Evolutionary conservation across 306 rosid genomes (phyloP).

Genomic region (Prunus fruticosa): DNA sequence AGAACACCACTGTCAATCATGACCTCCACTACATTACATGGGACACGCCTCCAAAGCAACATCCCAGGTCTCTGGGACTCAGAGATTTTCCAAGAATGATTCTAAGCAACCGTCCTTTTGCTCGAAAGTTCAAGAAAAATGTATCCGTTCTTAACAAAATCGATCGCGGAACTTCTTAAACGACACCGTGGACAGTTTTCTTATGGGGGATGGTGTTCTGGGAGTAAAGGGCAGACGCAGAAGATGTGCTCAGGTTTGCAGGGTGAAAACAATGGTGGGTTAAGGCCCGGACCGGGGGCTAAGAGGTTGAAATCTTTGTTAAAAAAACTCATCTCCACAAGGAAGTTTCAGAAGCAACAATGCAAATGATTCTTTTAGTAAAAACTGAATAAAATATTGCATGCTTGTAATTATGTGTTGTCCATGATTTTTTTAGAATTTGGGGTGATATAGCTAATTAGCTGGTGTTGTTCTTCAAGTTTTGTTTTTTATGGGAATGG

Average conservation of each 20-base stretch:
- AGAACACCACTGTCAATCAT: conserved; percentile 75
- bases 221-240: conserved; percentile 21
- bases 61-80: conserved; percentile 72
- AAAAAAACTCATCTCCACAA: conserved; percentile 37
- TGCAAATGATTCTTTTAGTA: conserved; percentile 46
- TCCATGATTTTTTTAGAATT: neutral
- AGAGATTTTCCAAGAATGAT: conserved; percentile 57
- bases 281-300: conserved; percentile 65
- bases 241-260: conserved; percentile 45
- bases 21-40: conserved; percentile 89
- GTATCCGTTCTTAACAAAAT: conserved; percentile 61
- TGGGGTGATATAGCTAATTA: neutral
- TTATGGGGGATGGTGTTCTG: conserved; percentile 75
- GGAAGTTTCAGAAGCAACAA: conserved; percentile 48
- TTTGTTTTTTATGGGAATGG: no score
- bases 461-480: neutral
- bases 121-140: conserved; percentile 74
- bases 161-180: conserved; percentile 69
- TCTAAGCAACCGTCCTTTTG: conserved; percentile 72
- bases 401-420: neutral
- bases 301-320: conserved; percentile 59
- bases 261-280: conserved; percentile 49
- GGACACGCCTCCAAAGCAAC: conserved; percentile 95
- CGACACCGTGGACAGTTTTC: conserved; percentile 44
- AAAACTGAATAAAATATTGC: conserved; percentile 1